A percentile compares a stretch with the other conserved stretches of the same genome.
Conservation (phyloP, 768 basidiomycete species). For the Kwoniella dejecticola region DNA sequence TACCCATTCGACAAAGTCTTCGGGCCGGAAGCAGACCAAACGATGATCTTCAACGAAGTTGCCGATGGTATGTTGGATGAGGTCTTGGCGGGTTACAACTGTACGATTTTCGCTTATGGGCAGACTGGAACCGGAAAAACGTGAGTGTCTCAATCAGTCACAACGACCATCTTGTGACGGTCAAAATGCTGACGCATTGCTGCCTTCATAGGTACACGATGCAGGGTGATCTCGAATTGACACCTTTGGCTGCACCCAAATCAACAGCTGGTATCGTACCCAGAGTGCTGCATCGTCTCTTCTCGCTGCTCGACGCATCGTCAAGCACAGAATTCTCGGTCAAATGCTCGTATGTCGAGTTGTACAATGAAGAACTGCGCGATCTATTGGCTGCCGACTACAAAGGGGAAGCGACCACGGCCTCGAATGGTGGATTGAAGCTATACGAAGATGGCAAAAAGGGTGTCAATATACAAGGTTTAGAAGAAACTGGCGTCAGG, state of each 20-base stretch:
- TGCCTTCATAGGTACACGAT: slow-evolving; percentile 71
- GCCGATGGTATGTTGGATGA: slow-evolving; percentile 90
- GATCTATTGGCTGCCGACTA: slow-evolving; percentile 86
- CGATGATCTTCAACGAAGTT: slow-evolving; percentile 89
- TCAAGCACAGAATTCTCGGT: slow-evolving; percentile 81
- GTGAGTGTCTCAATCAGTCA: too few relatives aligned
- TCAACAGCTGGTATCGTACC: slow-evolving; percentile 93
- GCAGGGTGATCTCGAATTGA: slow-evolving; percentile 77
- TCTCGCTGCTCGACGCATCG: slow-evolving; percentile 74
- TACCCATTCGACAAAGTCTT: slow-evolving; percentile 96
- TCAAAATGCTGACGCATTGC: not conserved
- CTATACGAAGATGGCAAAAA: slow-evolving; percentile 91
- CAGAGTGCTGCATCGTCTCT: slow-evolving; percentile 85
- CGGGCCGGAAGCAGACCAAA: slow-evolving; percentile 94
- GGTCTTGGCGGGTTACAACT: slow-evolving; percentile 94
- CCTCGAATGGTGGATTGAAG: slow-evolving; percentile 63
- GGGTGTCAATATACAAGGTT: slow-evolving; percentile 86
- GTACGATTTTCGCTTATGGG: slow-evolving; percentile 95
- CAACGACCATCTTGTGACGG: too few relatives aligned
- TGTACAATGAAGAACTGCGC: slow-evolving; percentile 97
- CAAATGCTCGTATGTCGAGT: slow-evolving; percentile 88
- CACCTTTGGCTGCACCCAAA: slow-evolving; percentile 72
- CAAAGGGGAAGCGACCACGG: slow-evolving; percentile 16
- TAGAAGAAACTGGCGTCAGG: slow-evolving; percentile 85
- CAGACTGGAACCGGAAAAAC: slow-evolving; percentile 99